Base-by-base conservation (phyloP, 495 filamentous ascomycete genomes). In the Astrothelium macrocarpum region DNA sequence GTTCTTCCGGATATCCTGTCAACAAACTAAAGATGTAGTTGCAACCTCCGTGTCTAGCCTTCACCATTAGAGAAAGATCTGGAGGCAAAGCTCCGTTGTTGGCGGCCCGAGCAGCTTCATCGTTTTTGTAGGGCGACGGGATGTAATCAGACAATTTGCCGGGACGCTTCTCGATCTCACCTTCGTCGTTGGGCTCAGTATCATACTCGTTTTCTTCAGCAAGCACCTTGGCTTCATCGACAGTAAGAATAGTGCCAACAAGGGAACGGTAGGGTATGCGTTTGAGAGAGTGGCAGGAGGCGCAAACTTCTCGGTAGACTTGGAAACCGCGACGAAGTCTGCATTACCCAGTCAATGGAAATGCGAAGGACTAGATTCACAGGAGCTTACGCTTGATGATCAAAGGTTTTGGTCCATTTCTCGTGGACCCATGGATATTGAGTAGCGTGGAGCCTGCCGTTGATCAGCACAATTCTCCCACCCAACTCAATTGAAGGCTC, bases 191-290 rank as follows among this genome's bases (percentile, higher is more conserved):
- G 72, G 95, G 95, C 80, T 97, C 95, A 66, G 88, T 89, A 75
- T 97, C 94, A 79, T 97, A 99, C 78, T 99, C 95, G 79, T 92
- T 86, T 82, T 97, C 94, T 74, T 97, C 95, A 67, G 95, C 95
- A 77, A 97, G 83, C 45, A 84, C 87, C 83, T 97, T 97, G 79
- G 88, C 94, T 79, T 99, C 95, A 73, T 97, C 92, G 72, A 96
- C 90, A 63, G 95, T 97, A 82, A 96, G 84, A 72, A 90, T 83
- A 60, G 84, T 85, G 77, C 91, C 95, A 74, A 99, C 95, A 64
- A 97, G 85, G 23, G 87, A 70, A 73, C 95, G 90, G 85, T 93
- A 99, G 59, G 95, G 91, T 58, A 99, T 85, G 78, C 95, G 89
- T 74, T 82, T 85, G 60, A 99, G 87, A 61, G 95, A 97, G 83